Conservation (phyloP, 495 filamentous ascomycete genomes). For the Trichoderma parareesei region DNA sequence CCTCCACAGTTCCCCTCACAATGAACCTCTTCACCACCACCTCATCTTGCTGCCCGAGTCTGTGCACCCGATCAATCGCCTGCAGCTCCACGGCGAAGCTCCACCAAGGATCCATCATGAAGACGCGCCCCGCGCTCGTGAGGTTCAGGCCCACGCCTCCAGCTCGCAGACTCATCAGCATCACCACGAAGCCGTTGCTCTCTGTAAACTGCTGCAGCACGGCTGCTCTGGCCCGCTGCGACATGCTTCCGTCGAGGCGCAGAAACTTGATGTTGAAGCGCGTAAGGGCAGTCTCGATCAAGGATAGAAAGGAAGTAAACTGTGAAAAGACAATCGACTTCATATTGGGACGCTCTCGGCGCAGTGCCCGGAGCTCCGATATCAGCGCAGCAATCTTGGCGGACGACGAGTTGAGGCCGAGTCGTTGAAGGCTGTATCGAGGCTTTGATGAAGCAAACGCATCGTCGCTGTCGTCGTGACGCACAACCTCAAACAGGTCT, state of each 20-base stretch:
- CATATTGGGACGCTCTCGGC: conserved; percentile 50
- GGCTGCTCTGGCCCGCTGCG: conserved; percentile 71
- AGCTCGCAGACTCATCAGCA: conserved; percentile 79
- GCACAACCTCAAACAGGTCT: conserved; percentile 85
- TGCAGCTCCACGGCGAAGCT: conserved; percentile 94
- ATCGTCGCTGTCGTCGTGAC: conserved; percentile 38
- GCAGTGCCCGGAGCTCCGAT: conserved; percentile 59
- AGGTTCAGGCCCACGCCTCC: conserved; percentile 93
- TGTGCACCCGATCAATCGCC: conserved; percentile 96
- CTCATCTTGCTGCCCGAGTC: conserved; percentile 88
- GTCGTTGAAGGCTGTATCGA: conserved; percentile 71
- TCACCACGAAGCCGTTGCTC: conserved; percentile 44
- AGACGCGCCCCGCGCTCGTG: conserved; percentile 78
- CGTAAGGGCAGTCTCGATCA: conserved; percentile 71
- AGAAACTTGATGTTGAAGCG: conserved; percentile 67
- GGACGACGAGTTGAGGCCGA: conserved; percentile 64
- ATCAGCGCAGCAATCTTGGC: conserved; percentile 81
- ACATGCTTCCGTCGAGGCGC: conserved; percentile 85
- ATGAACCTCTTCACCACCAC: conserved; percentile 83
- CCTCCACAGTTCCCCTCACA: conserved; percentile 83
- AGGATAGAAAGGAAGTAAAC: conserved; percentile 91
- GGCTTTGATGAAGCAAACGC: conserved; percentile 34
- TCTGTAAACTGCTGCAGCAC: conserved; percentile 65
- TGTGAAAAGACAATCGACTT: conserved; percentile 94
- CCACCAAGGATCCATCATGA: conserved; percentile 99